phyloP scores from a whole-genome alignment of 495 filamentous ascomycete genomes.

The Collariella sp. region DNA sequence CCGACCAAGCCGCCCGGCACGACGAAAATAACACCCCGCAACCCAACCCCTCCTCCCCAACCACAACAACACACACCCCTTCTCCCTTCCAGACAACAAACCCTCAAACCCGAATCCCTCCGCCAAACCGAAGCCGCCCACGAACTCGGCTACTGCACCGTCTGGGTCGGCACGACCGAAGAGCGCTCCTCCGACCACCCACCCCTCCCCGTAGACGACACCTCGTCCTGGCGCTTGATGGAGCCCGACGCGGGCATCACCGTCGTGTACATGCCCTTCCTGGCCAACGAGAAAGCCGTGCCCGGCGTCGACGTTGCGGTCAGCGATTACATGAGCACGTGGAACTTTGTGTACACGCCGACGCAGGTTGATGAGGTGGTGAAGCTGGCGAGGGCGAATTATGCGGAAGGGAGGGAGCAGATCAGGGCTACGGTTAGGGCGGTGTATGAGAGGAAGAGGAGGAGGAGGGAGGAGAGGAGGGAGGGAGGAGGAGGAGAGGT shows the following conservation, averaged over 20 bases:
- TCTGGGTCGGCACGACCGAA: slow-evolving; percentile 83
- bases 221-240: slow-evolving; percentile 66
- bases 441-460: slow-evolving; percentile 87
- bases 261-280: slow-evolving; percentile 82
- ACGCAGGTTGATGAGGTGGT: slow-evolving; percentile 77
- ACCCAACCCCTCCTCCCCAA: background rate
- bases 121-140: slow-evolving; percentile 37
- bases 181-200: slow-evolving; percentile 56
- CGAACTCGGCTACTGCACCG: slow-evolving; percentile 79
- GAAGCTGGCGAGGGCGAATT: slow-evolving; percentile 77
- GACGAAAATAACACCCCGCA: slow-evolving; percentile 2
- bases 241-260: slow-evolving; percentile 74
- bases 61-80: background rate
- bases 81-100: background rate
- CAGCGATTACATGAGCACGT: slow-evolving; percentile 82
- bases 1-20: slow-evolving; percentile 35
- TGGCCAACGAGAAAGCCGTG: slow-evolving; percentile 65
- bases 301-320: slow-evolving; percentile 69
- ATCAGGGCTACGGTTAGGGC: slow-evolving; percentile 72
- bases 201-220: slow-evolving; percentile 34
- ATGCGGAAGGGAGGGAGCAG: slow-evolving; percentile 65
- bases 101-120: slow-evolving; percentile 21
- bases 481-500: slow-evolving; percentile 40
- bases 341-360: slow-evolving; percentile 94
- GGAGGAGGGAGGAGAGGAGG: slow-evolving; percentile 49